A percentile compares a stretch with the other conserved stretches of the same genome.
Conservation (phyloP, 1,139 yeast genomes). For the Candida freyschussii region DNA sequence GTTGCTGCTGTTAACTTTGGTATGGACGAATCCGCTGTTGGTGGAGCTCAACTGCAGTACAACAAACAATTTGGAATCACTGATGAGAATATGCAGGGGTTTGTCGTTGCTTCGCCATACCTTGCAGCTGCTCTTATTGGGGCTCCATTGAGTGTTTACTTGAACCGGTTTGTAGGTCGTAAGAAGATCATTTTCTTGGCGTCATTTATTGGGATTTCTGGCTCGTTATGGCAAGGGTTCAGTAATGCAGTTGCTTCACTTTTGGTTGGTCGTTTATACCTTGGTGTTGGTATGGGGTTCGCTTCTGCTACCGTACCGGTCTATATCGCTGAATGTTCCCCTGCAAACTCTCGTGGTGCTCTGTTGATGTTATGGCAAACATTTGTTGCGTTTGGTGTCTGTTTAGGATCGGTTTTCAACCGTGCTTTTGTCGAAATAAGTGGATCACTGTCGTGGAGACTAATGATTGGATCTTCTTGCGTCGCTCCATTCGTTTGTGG, state of each 20-base stretch:
- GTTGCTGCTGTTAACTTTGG: conserved; percentile 31
- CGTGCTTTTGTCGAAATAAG: conserved; percentile 31
- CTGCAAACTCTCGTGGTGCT: conserved; percentile 43
- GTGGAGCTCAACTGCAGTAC: conserved; percentile 49
- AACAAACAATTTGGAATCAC: conserved; percentile 36
- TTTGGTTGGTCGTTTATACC: conserved; percentile 39
- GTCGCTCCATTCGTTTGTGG: conserved; percentile 29
- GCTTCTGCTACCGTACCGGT: conserved; percentile 40
- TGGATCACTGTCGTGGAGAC: conserved; percentile 30
- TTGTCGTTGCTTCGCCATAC: conserved; percentile 49
- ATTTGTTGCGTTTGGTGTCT: conserved; percentile 35
- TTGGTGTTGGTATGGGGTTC: conserved; percentile 35
- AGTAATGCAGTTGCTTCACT: conserved; percentile 44
- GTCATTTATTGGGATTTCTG: conserved; percentile 41
- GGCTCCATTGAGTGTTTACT: conserved; percentile 42
- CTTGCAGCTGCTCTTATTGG: conserved; percentile 43
- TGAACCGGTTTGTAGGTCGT: conserved; percentile 41
- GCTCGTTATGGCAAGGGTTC: conserved; percentile 48
- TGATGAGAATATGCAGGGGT: conserved; percentile 39
- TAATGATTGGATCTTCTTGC: conserved; percentile 34
- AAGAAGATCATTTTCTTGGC: conserved; percentile 43
- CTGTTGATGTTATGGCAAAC: conserved; percentile 37
- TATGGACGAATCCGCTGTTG: conserved; percentile 40
- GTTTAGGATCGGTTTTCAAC: conserved; percentile 34
- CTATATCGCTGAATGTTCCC: conserved; percentile 47